These are phyloP conservation scores for Fennellomyces sp. DNA, from an alignment of 371 early-diverging fungal genomes.

Conservation along the genomic window DNA sequence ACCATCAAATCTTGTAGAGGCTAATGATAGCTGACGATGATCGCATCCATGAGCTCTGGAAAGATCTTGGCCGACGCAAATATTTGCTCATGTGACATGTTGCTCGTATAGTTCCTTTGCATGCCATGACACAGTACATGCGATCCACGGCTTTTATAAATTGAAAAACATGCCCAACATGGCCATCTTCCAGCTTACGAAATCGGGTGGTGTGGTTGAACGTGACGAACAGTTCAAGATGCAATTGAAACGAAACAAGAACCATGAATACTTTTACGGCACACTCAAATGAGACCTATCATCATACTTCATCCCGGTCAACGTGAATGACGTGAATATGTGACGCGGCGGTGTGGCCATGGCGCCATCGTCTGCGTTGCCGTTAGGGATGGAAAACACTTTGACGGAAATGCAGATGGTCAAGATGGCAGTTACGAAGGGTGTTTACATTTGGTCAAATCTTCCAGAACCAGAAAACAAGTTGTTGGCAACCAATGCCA, in stretches of 20 bases:
- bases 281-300: slow-evolving; percentile 71
- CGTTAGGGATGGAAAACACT: slow-evolving; percentile 85
- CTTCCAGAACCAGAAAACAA: slow-evolving; percentile 61
- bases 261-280: slow-evolving; percentile 96
- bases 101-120: no score
- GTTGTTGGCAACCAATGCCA: slow-evolving; percentile 71
- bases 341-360: slow-evolving; percentile 86
- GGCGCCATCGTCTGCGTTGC: slow-evolving; percentile 92
- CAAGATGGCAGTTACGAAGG: slow-evolving; percentile 78
- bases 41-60: no score
- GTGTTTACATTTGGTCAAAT: slow-evolving; percentile 78
- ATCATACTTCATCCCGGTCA: slow-evolving; percentile 83
- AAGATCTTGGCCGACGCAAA: no score
- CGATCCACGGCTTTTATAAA: no score
- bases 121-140: no score
- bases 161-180: slow-evolving; percentile 52
- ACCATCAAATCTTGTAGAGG: no score
- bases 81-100: no score
- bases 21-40: no score
- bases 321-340: slow-evolving; percentile 76
- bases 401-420: slow-evolving; percentile 78
- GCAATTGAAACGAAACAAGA: slow-evolving; percentile 71
- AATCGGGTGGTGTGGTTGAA: slow-evolving; percentile 94
- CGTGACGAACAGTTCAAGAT: slow-evolving; percentile 75
- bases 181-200: slow-evolving; percentile 81